A percentile compares a stretch with the other conserved stretches of the same genome.
Evolutionary conservation across 345 rosid species (phyloP).

Genomic region (Kernera saxatilis): DNA sequence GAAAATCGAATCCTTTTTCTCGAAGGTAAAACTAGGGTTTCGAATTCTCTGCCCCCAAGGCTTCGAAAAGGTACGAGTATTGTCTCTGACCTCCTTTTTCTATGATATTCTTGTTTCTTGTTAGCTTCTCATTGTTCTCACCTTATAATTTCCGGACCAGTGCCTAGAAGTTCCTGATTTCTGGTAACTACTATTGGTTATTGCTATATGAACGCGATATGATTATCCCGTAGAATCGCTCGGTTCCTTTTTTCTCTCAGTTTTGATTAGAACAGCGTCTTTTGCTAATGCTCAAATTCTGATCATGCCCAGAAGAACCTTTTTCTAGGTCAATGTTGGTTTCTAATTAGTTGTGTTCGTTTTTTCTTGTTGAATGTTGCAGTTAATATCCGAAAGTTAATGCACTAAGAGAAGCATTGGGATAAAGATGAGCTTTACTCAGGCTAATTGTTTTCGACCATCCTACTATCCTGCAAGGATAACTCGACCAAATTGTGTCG

Average conservation of each 20-base stretch:
- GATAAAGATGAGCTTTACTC: conserved; percentile 28
- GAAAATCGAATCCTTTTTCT: background rate
- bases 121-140: background rate
- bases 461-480: conserved; percentile 1
- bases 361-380: background rate
- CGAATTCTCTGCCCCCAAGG: background rate
- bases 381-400: background rate
- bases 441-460: conserved; percentile 30
- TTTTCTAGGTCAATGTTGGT: background rate
- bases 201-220: background rate
- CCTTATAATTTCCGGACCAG: background rate
- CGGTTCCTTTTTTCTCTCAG: background rate
- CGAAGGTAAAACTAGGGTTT: background rate
- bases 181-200: background rate
- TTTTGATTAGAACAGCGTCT: background rate
- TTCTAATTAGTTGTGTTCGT: background rate
- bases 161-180: background rate
- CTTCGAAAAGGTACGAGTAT: background rate
- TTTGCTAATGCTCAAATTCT: background rate
- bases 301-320: background rate
- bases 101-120: background rate
- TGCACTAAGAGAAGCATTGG: background rate
- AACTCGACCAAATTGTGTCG: background rate
- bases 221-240: background rate
- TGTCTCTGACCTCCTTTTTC: background rate